Conservation (phyloP, 2,329 filamentous ascomycete species). For the Ustulina deusta region DNA sequence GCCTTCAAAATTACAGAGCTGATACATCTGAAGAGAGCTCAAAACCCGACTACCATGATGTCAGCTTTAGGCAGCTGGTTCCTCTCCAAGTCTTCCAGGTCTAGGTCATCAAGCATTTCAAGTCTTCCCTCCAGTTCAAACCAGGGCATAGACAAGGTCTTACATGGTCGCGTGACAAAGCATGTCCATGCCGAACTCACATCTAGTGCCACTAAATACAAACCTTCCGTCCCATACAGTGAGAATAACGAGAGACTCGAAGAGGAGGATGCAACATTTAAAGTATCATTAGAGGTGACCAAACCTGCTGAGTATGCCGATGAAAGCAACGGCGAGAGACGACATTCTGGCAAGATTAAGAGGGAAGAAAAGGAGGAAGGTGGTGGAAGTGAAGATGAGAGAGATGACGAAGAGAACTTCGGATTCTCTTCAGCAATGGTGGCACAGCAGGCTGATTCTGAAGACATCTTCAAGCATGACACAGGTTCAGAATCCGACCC, state of each 20-base stretch:
- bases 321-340: neutral
- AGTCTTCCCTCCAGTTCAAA: constrained; percentile 10
- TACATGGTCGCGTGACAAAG: constrained; percentile 44
- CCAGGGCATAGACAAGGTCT: constrained; percentile 32
- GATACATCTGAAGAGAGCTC: neutral
- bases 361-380: constrained; percentile 8
- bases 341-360: neutral
- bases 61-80: constrained; percentile 34
- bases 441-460: constrained; percentile 4
- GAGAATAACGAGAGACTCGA: neutral
- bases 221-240: neutral
- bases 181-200: constrained; percentile 6
- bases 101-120: neutral
- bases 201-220: neutral
- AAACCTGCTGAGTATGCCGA: neutral
- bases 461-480: constrained; percentile 9
- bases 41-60: constrained; percentile 34
- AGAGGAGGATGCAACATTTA: neutral
- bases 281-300: neutral
- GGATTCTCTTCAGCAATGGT: constrained; percentile 1
- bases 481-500: constrained; percentile 30
- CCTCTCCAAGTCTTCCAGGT: constrained; percentile 14
- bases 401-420: neutral
- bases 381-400: neutral
- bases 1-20: neutral